Percentiles rank a stretch among this genome's conserved stretches.
These are phyloP conservation scores for Allium sativum DNA, from an alignment of 106 monocot species.

Conservation along the genomic window DNA sequence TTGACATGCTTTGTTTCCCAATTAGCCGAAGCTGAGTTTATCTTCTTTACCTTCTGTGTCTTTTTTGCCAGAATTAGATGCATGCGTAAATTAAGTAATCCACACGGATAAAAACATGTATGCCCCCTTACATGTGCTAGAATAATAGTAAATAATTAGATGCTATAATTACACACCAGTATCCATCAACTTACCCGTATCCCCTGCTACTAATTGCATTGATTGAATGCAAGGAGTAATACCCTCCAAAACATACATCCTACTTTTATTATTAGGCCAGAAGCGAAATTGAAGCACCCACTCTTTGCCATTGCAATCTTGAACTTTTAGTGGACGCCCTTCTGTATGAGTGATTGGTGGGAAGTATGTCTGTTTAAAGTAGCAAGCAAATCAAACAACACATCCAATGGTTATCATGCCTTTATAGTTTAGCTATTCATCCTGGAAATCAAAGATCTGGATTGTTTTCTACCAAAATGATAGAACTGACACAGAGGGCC, in stretches of 20 bases:
- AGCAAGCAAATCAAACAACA: background rate
- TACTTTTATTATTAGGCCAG: conserved; percentile 99
- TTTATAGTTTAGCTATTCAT: too few relatives aligned
- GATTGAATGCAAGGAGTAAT: conserved; percentile 99
- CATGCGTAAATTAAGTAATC: background rate
- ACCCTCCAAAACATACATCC: conserved; percentile 99
- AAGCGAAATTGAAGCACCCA: conserved; percentile 96
- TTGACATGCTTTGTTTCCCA: too few relatives aligned
- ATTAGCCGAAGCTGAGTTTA: too few relatives aligned
- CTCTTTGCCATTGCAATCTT: conserved; percentile 86
- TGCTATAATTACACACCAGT: too few relatives aligned
- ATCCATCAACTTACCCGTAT: conserved; percentile 51
- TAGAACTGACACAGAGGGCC: too few relatives aligned
- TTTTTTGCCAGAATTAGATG: background rate
- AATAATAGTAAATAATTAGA: background rate
- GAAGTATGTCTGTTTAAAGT: conserved; percentile 69
- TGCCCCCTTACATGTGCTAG: background rate
- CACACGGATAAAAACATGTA: background rate
- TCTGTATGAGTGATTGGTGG: conserved; percentile 90
- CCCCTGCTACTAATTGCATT: conserved; percentile 97
- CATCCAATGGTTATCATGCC: background rate
- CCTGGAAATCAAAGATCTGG: too few relatives aligned
- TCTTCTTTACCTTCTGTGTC: background rate
- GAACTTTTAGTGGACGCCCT: conserved; percentile 91
- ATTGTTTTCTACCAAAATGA: too few relatives aligned